Evolutionary conservation across 2,329 filamentous ascomycete genomes (phyloP).

Genomic region (Endoconidiophora laricicola): DNA sequence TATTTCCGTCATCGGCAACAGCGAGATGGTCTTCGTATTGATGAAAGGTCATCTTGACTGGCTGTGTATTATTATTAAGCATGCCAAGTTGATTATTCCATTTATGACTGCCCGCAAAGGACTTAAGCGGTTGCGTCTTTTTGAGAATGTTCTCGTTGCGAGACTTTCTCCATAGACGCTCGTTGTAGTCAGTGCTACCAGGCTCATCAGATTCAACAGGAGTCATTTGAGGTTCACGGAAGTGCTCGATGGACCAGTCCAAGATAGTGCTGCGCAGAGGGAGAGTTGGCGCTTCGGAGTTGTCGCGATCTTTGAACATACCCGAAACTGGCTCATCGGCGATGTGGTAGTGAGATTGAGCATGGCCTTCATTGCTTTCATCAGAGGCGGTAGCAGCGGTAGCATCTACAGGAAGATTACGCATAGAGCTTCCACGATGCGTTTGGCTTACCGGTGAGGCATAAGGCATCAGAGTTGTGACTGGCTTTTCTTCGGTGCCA

Average conservation of each 20-base stretch:
- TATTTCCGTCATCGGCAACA: conserved; percentile 84
- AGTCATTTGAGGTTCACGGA: conserved; percentile 97
- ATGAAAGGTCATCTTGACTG: conserved; percentile 86
- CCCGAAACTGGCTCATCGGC: conserved; percentile 68
- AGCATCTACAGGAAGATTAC: conserved; percentile 4
- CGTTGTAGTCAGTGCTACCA: conserved; percentile 90
- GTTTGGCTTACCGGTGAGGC: conserved; percentile 14
- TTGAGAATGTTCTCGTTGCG: conserved; percentile 85
- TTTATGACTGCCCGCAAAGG: conserved; percentile 64
- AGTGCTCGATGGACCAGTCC: conserved; percentile 95
- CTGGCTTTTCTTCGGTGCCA: conserved; percentile 29
- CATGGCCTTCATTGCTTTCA: conserved; percentile 51
- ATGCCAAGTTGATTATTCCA: conserved; percentile 77
- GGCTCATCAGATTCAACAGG: conserved; percentile 90
- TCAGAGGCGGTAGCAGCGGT: conserved; percentile 42
- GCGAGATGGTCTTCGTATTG: conserved; percentile 95
- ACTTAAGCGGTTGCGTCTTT: conserved; percentile 86
- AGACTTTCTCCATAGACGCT: conserved; percentile 78
- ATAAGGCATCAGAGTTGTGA: conserved; percentile 17
- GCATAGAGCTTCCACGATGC: conserved; percentile 18
- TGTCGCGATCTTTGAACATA: conserved; percentile 47
- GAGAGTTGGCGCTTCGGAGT: conserved; percentile 42
- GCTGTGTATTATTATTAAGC: conserved; percentile 78
- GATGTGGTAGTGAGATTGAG: conserved; percentile 55
- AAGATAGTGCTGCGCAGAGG: conserved; percentile 73